Percentiles rank a stretch among this genome's conserved stretches.
Conservation (phyloP, 1,284 basidiomycete species). For the Tylopilus orsonianus region DNA sequence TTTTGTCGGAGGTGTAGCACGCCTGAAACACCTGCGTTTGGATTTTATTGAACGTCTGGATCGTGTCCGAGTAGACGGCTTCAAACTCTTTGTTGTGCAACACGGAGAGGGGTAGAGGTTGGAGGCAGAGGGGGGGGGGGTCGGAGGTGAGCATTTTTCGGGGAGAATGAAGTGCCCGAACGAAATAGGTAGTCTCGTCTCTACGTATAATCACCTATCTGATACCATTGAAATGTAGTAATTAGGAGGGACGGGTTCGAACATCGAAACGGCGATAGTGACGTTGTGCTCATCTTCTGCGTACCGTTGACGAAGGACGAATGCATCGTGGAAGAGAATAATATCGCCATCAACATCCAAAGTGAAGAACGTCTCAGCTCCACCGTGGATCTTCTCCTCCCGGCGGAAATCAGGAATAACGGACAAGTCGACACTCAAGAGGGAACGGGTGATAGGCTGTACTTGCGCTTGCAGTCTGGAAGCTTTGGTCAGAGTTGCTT, state of each 20-base stretch:
- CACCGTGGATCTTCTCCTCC: conserved; percentile 93
- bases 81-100: conserved; percentile 93
- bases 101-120: conserved; percentile 86
- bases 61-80: conserved; percentile 74
- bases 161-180: conserved; percentile 98
- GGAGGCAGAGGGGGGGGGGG: conserved; percentile 93
- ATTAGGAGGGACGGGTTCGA: conserved; percentile 95
- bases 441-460: conserved; percentile 87
- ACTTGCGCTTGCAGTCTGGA: conserved; percentile 86
- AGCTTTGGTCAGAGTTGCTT: not conserved
- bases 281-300: conserved; percentile 93
- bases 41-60: conserved; percentile 94
- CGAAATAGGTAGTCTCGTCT: conserved; percentile 92
- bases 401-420: conserved; percentile 96
- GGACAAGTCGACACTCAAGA: conserved; percentile 86
- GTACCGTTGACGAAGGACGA: conserved; percentile 89
- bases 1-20: conserved; percentile 94
- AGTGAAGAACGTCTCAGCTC: conserved; percentile 88
- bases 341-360: conserved; percentile 96
- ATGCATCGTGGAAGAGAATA: conserved; percentile 92
- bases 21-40: conserved; percentile 99
- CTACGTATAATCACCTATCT: conserved; percentile 94
- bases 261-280: conserved; percentile 94
- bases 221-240: conserved; percentile 96
- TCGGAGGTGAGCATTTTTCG: conserved; percentile 94